Conservation (phyloP, 2,329 filamentous ascomycete species). For the Sporothrix euskadiensis region DNA sequence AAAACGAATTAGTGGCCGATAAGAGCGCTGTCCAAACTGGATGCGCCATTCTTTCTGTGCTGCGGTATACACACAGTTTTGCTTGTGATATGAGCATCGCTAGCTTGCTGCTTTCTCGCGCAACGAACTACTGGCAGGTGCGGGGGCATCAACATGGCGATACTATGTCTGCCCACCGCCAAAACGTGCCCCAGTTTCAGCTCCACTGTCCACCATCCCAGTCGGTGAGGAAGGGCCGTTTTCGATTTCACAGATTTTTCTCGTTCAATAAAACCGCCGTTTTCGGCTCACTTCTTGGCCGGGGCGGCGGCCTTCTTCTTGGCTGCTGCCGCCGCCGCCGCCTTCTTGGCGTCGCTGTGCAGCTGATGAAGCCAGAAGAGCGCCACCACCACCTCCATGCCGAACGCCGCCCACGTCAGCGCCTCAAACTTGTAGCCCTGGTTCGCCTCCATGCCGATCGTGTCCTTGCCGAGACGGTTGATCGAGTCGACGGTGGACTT, state of each 20-base stretch:
- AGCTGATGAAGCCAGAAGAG: constrained; percentile 47
- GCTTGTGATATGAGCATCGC: no score
- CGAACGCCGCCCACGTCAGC: constrained; percentile 52
- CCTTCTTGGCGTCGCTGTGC: constrained; percentile 37
- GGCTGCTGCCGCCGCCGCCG: constrained; percentile 24
- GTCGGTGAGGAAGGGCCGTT: constrained; percentile 4
- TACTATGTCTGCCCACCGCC: neutral
- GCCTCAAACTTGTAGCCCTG: constrained; percentile 48
- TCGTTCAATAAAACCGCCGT: neutral
- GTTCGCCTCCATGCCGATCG: constrained; percentile 48
- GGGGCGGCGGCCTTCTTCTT: constrained; percentile 23
- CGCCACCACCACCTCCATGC: constrained; percentile 44
- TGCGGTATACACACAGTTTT: no score
- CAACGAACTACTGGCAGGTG: neutral
- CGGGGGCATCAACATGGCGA: neutral
- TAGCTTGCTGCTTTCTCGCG: neutral
- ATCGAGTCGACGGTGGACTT: constrained; percentile 30
- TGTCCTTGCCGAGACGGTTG: constrained; percentile 41
- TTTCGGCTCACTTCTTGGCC: constrained; percentile 11
- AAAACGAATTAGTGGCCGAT: constrained; percentile 2
- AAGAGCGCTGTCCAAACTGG: neutral
- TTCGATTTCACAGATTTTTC: neutral
- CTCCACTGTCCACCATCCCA: constrained; percentile 6
- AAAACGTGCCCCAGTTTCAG: neutral
- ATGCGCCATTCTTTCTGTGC: neutral